Base-by-base conservation (phyloP, 179 eudicot genomes). In the Silene vulgaris region DNA sequence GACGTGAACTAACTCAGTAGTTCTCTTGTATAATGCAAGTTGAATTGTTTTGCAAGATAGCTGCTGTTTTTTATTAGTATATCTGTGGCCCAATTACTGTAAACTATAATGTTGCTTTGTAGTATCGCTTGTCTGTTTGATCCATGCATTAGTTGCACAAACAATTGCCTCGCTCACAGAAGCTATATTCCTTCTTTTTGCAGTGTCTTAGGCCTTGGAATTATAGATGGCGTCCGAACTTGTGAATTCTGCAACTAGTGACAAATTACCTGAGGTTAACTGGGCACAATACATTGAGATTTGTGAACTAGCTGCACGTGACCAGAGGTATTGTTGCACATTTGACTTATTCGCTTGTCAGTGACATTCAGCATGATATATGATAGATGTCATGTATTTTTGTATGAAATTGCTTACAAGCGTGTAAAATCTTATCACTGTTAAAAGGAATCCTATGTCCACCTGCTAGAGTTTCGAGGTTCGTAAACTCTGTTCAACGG, bases 281-380 rank as follows among this genome's bases (percentile, higher is more conserved):
- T 94, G 97, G 97, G 85, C 89, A 23, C 90, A 88, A 73, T 88
- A 85, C 87, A 92, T 92, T 62, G 92, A 89, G 81, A 91, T 91
- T 71, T 93, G 98, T 84, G 98, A 94, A 82, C 74, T 88, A 72
- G 96, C 86, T 72, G 89, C 94, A 40, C 83, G 71, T 40, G 97
- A 94, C 83, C 88, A 85, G 73, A 88, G 91, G 98, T 94, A 84
- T 45, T 64, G 40, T 72, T 57, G 37, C 29, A 5, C 11, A 26
- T n/a, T 43, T 74, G 68, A 35, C 52, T 54, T 77, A 29, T 62
- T 48, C 9, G 4, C 63, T 54, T 60, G 48, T 54, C 48, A 19
- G 4, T 69, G 35, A 59, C 14, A 61, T 45, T 67, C 8, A 50
- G 26, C 57, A 7, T 56, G 72, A 57, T 73, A 40, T 65, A 17